Base-by-base conservation (phyloP, 495 filamentous ascomycete genomes). In the Penicillium paxilli region DNA sequence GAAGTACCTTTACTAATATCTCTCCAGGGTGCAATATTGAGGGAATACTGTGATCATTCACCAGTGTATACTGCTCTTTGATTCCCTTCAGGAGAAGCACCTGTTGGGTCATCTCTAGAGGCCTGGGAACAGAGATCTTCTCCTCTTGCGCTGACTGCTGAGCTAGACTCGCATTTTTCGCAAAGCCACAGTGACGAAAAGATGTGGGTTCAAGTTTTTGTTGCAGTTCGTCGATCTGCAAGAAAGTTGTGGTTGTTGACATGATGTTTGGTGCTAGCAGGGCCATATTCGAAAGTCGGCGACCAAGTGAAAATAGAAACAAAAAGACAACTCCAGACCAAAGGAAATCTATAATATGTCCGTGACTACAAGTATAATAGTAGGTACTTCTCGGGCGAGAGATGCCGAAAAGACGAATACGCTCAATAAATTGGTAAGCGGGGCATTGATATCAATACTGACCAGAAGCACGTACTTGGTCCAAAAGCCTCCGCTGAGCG, bases 1-100 rank as follows among this genome's bases (percentile, higher is more conserved):
- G 19, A 33, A 56, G 55, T 54, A 81, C 72, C 62, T 78, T 75
- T 47, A 86, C 74, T 4, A 87, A 71, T 21, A 86, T 74, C 63
- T 87, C 82, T 21, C 74, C 65, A 23, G 76, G 63, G 44, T 74
- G 58, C 17, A 66, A 57, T 40, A 69, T 64, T 1, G 65, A 61
- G 14, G 84, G 82, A 28, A 86, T 71, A 21, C 68, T 65, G 59
- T 85, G 79, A 51, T 80, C 66, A 20, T 63, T 54, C 17, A 75
- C 74, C 41, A 77, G 51, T 22, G 72, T 65, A 47, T 77, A 77
- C 51, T 68, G 69, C 53, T 77, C 66, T 5, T 63, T 66, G 28
- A 63, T 58, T 20, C 59, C 69, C 28, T 73, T 66, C 1, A 77
- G 54, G 16, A 77, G 54, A 12, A 77, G 52, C 0, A 67, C 74